Base-by-base conservation (phyloP, 2,329 filamentous ascomycete genomes). In the Colletotrichum filicis region DNA sequence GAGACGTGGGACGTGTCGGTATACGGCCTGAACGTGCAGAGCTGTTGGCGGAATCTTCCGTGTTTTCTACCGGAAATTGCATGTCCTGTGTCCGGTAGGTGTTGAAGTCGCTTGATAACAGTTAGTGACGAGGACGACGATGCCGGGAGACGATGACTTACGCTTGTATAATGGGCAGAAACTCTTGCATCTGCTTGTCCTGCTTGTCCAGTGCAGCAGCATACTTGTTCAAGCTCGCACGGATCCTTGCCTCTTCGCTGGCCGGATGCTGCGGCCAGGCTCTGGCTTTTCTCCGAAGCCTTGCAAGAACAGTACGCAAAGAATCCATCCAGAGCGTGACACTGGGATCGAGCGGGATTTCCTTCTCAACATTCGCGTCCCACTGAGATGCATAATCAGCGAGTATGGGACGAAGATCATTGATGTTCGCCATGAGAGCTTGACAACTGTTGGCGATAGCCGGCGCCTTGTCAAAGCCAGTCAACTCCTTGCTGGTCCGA, bases 291-390 rank as follows among this genome's bases (percentile, higher is more conserved):
- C 49, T 56, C 37, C 76, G 68, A 6, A 78, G 19, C 4, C 58
- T 71, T 8, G 74, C 62, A 49, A 79, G 60, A 26, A 76, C 71
- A 28, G 59, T 28, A n/a, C 72, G 59, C 9, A 80, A 74, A 6
- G 59, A 74, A 3, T 42, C 61, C 59, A 79, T 63, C 77, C 77
- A 79, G 26, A 74, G 37, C 19, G 62, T 68, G 5, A 80, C 59
- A 30, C 76, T 76, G 1, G 77, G 73, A 49, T 77, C 77, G 28
- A 77, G 53, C 9, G 77, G 77, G 24, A 79, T 42, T 6, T 68
- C 66, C 42, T 19, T 24, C 26, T 37, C 11, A 57, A 49, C 24
- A 60, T 59, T 5, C 14, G 55, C 49, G 2, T 67, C 73, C 57
- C 73, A 75, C 56, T 76, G 67, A 35, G 72, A 71, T n/a, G 74